Evolutionary conservation across 2,329 filamentous ascomycete genomes (phyloP).

Genomic region (Sarocladium kiliense): DNA sequence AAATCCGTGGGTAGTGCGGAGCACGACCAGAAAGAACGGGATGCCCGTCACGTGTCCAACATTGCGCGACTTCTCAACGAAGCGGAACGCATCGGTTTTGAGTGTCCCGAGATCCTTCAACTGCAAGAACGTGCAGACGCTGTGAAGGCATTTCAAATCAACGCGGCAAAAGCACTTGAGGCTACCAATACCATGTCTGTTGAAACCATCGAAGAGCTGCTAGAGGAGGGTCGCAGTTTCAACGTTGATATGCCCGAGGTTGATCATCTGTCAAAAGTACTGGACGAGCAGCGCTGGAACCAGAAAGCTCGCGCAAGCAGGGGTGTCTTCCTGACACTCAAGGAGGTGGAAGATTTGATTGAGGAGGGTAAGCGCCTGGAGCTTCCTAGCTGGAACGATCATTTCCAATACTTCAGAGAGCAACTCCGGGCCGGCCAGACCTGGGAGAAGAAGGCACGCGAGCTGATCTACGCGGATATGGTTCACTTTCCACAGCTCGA

Average conservation of each 20-base stretch:
- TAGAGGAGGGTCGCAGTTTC: conserved; percentile 85
- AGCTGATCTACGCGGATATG: conserved; percentile 85
- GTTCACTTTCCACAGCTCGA: conserved; percentile 95
- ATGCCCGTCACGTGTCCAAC: conserved; percentile 83
- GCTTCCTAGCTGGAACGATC: conserved; percentile 74
- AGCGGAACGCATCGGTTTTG: conserved; percentile 84
- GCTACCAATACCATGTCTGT: conserved; percentile 59
- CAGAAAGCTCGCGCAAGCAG: conserved; percentile 65
- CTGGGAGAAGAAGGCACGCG: conserved; percentile 91
- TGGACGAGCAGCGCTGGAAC: conserved; percentile 87
- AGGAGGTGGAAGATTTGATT: conserved; percentile 76
- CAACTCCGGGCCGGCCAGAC: conserved; percentile 71
- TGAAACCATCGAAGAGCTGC: conserved; percentile 77
- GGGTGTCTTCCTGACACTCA: conserved; percentile 62
- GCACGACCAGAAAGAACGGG: conserved; percentile 73
- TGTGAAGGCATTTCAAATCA: conserved; percentile 78
- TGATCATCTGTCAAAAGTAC: conserved; percentile 70
- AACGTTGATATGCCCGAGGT: conserved; percentile 90
- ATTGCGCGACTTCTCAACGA: conserved; percentile 79
- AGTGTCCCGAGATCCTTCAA: conserved; percentile 83
- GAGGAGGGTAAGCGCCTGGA: conserved; percentile 71
- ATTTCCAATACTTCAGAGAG: conserved; percentile 69
- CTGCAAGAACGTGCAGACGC: conserved; percentile 80
- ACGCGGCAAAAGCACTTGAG: conserved; percentile 65
- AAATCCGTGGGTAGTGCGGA: conserved; percentile 56